phyloP scores from a whole-genome alignment of 108 stramenopile genomes.

The Schizochytrium sp. region DNA sequence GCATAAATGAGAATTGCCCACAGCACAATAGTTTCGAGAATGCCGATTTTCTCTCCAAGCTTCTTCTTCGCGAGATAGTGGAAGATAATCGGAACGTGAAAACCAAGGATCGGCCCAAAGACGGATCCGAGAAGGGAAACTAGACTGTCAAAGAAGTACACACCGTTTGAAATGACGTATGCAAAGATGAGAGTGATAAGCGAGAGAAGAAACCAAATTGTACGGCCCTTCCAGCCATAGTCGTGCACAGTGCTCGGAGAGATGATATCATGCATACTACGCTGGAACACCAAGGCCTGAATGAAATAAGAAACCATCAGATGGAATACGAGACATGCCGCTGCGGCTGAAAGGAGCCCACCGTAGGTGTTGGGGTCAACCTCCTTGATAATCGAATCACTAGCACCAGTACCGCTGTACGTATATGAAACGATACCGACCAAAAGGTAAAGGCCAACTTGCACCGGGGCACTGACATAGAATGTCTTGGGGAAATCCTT shows the following conservation, averaged over 20 bases:
- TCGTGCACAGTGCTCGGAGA: not conserved
- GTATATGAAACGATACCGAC: constrained; percentile 32
- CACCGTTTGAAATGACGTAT: constrained; percentile 1
- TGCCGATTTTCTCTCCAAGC: not conserved
- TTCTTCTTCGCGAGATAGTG: not conserved
- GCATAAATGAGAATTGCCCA: not conserved
- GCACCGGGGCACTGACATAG: not conserved
- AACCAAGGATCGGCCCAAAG: constrained; percentile 44
- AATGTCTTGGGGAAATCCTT: constrained; percentile 21
- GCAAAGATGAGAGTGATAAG: not conserved
- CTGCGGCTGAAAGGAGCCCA: constrained; percentile 12
- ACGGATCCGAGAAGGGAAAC: constrained; percentile 26
- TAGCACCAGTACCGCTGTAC: not conserved
- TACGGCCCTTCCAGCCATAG: not conserved
- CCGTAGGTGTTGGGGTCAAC: not conserved
- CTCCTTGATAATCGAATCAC: constrained; percentile 8
- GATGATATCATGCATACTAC: not conserved
- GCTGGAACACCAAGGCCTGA: not conserved
- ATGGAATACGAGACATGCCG: not conserved
- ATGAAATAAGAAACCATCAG: constrained; percentile 36
- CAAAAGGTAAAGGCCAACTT: constrained; percentile 1
- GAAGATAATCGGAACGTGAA: constrained; percentile 17
- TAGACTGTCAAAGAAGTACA: constrained; percentile 35
- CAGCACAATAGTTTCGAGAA: not conserved
- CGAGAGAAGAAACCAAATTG: not conserved